Base-by-base conservation (phyloP, 176 grass and related monocot species). In the Carex littledalei region DNA sequence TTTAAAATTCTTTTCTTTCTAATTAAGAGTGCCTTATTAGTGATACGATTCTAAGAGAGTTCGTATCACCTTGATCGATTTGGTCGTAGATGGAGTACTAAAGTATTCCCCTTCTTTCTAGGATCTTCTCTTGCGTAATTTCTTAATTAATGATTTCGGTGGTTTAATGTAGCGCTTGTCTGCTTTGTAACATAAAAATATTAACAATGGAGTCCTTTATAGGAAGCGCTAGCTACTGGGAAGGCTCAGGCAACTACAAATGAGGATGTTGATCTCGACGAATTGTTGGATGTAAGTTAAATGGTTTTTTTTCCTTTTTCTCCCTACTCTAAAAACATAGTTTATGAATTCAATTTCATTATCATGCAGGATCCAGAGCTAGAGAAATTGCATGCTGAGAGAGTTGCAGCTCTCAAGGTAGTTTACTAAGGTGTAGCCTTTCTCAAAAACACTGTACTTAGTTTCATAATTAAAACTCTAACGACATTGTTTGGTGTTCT, bases 321-420 rank as follows among this genome's bases (percentile, higher is more conserved):
- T 80, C 13, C 76, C 63, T 77, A 0, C 14, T 17, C 58, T 20
- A 50, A 24, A 34, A 84, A 20, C 55, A 77, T 2, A 22, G 29
- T 55, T 63, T 79, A 13, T 91, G 22, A 67, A 53, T 63, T 59
- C 16, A 63, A 41, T 35, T 63, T 57, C 50, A 13, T 78, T 49
- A 17, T 39, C 67, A 82, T 76, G 6, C 84, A 98, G 95, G 95
- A 98, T 86, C 95, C 95, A 18, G 95, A 98, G 81, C 92, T 98
- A 76, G 95, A 98, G 81, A 98, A 93, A 78, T 82, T 98, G 86
- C 95, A 95, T 63, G 91, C 95, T 4, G 95, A 98, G 63, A 90
- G 95, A 89, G 86, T 98, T 87, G 95, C 95, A 80, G 89, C 95
- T 88, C 85, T 95, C 39, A 98, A 98, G 92, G 95, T 98, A 89